These are phyloP conservation scores for Prillingera fragicola DNA, from an alignment of 1,284 basidiomycete species.

Conservation along the genomic window DNA sequence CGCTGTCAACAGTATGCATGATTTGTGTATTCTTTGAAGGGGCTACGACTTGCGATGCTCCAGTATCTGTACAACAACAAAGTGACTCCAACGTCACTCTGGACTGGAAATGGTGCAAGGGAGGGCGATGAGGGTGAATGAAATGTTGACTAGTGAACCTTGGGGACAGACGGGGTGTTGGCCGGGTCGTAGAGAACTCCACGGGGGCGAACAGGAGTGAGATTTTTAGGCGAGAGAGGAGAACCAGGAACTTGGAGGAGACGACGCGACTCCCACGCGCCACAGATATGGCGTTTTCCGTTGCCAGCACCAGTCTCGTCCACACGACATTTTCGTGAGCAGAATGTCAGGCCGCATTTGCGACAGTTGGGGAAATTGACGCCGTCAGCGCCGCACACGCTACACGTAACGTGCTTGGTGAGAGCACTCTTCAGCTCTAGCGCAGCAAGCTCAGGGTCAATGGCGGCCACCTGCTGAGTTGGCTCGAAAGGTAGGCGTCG, in stretches of 20 bases:
- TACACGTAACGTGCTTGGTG: constrained; percentile 39
- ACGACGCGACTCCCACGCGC: constrained; percentile 28
- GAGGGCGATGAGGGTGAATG: too few species aligned
- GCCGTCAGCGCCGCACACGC: constrained; percentile 34
- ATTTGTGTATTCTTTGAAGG: too few species aligned
- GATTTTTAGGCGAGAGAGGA: too few species aligned
- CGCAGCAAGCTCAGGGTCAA: constrained; percentile 38
- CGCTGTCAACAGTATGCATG: too few species aligned
- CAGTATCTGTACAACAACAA: too few species aligned
- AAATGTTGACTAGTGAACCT: too few species aligned
- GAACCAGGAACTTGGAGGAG: constrained; percentile 9
- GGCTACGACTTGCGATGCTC: too few species aligned
- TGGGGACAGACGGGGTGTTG: too few species aligned
- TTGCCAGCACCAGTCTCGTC: constrained; percentile 34
- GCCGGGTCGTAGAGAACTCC: too few species aligned
- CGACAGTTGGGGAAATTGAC: constrained; percentile 45
- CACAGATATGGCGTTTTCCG: constrained; percentile 39
- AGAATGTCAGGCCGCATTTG: constrained; percentile 41
- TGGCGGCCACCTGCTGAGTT: constrained; percentile 22
- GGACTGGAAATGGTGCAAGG: too few species aligned
- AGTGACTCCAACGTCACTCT: too few species aligned
- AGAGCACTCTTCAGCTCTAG: constrained; percentile 34
- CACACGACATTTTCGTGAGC: constrained; percentile 38
- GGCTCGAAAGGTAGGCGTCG: constrained; percentile 29
- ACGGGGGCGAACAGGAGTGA: too few species aligned